Percentiles rank a stretch among this genome's conserved stretches.
These are phyloP conservation scores for Zygoascus meyerae DNA, from an alignment of 1,139 yeast species.

Conservation along the genomic window DNA sequence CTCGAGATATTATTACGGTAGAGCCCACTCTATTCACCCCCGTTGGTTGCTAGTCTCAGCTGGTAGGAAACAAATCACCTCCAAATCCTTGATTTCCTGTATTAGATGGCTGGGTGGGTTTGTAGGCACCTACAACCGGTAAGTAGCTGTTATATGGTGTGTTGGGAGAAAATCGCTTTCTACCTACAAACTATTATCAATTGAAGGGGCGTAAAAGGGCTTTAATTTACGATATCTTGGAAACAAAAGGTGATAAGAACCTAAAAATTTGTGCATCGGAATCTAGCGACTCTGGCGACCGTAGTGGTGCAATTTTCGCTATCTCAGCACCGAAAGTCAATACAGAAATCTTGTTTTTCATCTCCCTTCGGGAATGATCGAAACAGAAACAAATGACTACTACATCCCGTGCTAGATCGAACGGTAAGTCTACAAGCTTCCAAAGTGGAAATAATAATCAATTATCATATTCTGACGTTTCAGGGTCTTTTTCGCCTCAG, in stretches of 20 bases:
- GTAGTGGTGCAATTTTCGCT: constrained; percentile 15
- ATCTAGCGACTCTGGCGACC: constrained; percentile 11
- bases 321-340: neutral
- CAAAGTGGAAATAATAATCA: no score
- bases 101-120: no score
- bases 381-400: neutral
- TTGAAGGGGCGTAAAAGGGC: neutral
- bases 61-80: no score
- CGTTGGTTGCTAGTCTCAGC: no score
- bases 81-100: no score
- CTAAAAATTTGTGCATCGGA: constrained; percentile 18
- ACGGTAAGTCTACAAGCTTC: neutral
- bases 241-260: constrained; percentile 12
- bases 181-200: neutral
- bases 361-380: neutral
- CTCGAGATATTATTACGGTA: no score
- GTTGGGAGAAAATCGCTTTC: neutral
- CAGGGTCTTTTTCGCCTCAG: neutral
- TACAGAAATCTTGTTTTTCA: neutral
- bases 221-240: neutral
- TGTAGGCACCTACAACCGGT: no score
- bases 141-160: no score
- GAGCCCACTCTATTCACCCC: no score
- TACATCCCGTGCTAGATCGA: neutral
- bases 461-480: no score